Conservation (phyloP, 202 grass and related monocot species). For the Schoenoplectus triqueter region DNA sequence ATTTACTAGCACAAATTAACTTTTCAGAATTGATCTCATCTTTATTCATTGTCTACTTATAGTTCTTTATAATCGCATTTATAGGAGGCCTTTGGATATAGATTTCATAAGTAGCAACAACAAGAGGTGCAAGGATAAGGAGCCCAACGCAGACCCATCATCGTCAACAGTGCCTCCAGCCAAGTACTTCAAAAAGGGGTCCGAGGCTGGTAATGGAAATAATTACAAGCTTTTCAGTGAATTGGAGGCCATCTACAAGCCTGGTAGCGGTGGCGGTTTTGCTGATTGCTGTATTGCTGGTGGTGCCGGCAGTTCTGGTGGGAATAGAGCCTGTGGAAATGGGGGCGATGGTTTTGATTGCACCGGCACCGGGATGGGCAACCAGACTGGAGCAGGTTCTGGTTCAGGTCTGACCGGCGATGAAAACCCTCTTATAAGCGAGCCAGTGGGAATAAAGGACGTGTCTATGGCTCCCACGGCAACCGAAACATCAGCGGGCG, state of each 20-base stretch:
- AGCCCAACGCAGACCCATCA: constrained; percentile 52
- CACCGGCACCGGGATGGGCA: constrained; percentile 12
- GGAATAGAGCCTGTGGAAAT: not conserved
- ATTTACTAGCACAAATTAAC: constrained; percentile 11
- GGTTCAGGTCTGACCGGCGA: constrained; percentile 86
- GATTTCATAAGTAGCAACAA: constrained; percentile 81
- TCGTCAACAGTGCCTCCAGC: constrained; percentile 35
- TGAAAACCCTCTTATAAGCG: constrained; percentile 56
- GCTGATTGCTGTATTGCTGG: constrained; percentile 5
- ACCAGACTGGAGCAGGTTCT: constrained; percentile 80
- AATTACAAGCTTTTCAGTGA: constrained; percentile 99
- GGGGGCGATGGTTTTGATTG: constrained; percentile 19
- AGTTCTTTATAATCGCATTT: constrained; percentile 22
- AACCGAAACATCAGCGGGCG: constrained; percentile 75
- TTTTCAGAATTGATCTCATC: constrained; percentile 33
- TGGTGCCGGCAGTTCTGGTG: constrained; percentile 9
- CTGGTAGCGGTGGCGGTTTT: constrained; percentile 49
- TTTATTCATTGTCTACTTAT: constrained; percentile 6
- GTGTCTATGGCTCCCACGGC: constrained; percentile 1
- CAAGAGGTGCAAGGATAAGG: constrained; percentile 74
- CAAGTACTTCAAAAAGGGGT: constrained; percentile 72
- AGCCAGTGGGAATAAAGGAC: constrained; percentile 35
- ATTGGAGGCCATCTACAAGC: constrained; percentile 95
- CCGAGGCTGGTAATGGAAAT: constrained; percentile 41
- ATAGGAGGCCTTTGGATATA: constrained; percentile 92